Evolutionary conservation across 768 basidiomycete species (phyloP).

Genomic region (Lactifluus subvellereus): DNA sequence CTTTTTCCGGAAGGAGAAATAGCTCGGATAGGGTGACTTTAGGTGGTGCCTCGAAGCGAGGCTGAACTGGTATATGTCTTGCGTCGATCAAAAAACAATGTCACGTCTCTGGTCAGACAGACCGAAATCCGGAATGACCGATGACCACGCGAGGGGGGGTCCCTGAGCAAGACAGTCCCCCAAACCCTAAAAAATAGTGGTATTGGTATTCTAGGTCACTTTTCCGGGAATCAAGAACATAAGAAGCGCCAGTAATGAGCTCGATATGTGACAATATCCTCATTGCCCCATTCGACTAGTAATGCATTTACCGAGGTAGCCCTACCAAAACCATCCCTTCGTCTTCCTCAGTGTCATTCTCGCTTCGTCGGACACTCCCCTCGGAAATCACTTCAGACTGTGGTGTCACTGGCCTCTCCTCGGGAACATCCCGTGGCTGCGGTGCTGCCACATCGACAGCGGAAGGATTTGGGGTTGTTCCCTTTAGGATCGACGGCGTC

Average conservation of each 20-base stretch:
- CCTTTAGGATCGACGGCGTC: not conserved
- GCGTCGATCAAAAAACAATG: too few species aligned
- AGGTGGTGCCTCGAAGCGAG: too few species aligned
- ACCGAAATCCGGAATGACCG: too few species aligned
- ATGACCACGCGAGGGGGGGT: too few species aligned
- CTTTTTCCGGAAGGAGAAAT: not conserved
- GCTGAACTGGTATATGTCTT: not conserved
- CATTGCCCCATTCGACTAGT: not conserved
- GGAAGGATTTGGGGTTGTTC: slow-evolving; percentile 12
- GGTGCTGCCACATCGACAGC: not conserved
- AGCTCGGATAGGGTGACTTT: not conserved
- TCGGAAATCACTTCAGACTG: slow-evolving; percentile 31
- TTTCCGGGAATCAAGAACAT: slow-evolving; percentile 11
- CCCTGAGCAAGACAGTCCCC: not conserved
- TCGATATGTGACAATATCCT: slow-evolving; percentile 3
- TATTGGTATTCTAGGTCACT: not conserved
- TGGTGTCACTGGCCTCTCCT: slow-evolving; percentile 19
- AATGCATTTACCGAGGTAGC: slow-evolving; percentile 37
- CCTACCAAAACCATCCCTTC: slow-evolving; percentile 79
- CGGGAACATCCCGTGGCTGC: slow-evolving; percentile 4
- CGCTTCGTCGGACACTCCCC: slow-evolving; percentile 42
- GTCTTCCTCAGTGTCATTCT: slow-evolving; percentile 76
- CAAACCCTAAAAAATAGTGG: not conserved
- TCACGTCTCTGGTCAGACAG: too few species aligned
- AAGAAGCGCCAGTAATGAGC: not conserved